phyloP scores from a whole-genome alignment of 106 monocot species.

The Acorus calamus region DNA sequence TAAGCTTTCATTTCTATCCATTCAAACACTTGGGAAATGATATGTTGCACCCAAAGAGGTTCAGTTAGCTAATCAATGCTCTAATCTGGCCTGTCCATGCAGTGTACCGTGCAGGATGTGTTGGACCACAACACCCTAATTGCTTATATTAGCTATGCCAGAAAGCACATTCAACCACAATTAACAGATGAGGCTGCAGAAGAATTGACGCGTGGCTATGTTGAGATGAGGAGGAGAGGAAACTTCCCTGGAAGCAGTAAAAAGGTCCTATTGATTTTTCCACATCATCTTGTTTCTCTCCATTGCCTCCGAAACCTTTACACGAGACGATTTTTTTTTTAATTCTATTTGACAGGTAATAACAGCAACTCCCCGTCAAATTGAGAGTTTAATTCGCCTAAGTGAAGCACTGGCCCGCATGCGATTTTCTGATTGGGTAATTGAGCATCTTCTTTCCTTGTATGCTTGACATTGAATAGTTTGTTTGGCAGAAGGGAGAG shows the following conservation, averaged over 20 bases:
- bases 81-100: slow-evolving; percentile 4
- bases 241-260: slow-evolving; percentile 95
- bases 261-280: slow-evolving; percentile 35
- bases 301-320: background rate
- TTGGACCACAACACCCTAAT: slow-evolving; percentile 68
- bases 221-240: slow-evolving; percentile 91
- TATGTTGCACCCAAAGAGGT: no score
- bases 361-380: slow-evolving; percentile 93
- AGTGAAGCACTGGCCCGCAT: slow-evolving; percentile 93
- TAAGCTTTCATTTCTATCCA: no score
- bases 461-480: background rate
- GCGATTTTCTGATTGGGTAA: slow-evolving; percentile 80
- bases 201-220: slow-evolving; percentile 70
- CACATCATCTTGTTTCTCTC: background rate
- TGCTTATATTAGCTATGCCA: slow-evolving; percentile 90
- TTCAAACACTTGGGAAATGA: no score
- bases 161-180: slow-evolving; percentile 76
- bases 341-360: slow-evolving; percentile 46
- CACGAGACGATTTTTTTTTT: background rate
- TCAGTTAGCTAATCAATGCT: no score
- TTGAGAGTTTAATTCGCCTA: slow-evolving; percentile 94
- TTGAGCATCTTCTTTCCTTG: background rate
- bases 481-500: background rate
- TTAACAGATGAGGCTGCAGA: slow-evolving; percentile 97
- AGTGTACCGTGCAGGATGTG: slow-evolving; percentile 68